Percentiles rank a stretch among this genome's conserved stretches.
These are phyloP conservation scores for Tardiomyces depauwii DNA, from an alignment of 1,139 yeast genomes.

Conservation along the genomic window DNA sequence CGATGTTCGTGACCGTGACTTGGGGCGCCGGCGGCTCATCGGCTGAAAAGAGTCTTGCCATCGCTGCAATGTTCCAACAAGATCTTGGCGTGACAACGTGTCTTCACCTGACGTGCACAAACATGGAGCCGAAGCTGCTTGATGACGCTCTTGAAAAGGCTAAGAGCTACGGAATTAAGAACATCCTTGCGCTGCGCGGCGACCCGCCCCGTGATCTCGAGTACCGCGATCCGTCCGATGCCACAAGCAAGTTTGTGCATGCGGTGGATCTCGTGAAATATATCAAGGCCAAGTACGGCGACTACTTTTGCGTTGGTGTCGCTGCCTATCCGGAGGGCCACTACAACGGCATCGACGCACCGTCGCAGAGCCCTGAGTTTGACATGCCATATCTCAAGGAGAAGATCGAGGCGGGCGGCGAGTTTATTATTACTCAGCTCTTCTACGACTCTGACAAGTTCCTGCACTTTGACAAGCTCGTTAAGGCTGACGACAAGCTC, in stretches of 20 bases:
- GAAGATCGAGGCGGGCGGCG: constrained; percentile 88
- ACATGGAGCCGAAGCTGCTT: constrained; percentile 64
- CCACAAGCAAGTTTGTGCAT: constrained; percentile 5
- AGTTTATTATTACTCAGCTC: constrained; percentile 89
- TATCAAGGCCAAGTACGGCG: constrained; percentile 55
- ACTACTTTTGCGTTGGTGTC: constrained; percentile 78
- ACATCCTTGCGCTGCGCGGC: constrained; percentile 87
- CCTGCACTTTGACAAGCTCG: constrained; percentile 36
- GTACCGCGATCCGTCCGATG: constrained; percentile 10
- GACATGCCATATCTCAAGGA: constrained; percentile 28
- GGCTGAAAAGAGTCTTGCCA: constrained; percentile 70
- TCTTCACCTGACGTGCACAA: constrained; percentile 91
- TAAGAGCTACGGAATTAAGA: constrained; percentile 64
- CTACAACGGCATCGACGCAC: constrained; percentile 14
- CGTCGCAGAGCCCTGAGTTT: constrained; percentile 9
- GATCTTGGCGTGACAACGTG: constrained; percentile 79
- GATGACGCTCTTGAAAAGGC: constrained; percentile 72
- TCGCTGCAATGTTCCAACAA: constrained; percentile 67
- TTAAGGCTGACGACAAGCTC: constrained; percentile 33
- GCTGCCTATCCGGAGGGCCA: constrained; percentile 98
- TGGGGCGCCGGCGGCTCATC: constrained; percentile 99
- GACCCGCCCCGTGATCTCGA: constrained; percentile 54
- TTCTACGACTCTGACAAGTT: constrained; percentile 68
- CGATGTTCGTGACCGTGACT: constrained; percentile 82
- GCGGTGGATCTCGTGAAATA: constrained; percentile 60